These are phyloP conservation scores for Austroboletus niveus DNA, from an alignment of 1,284 basidiomycete genomes.

Conservation along the genomic window DNA sequence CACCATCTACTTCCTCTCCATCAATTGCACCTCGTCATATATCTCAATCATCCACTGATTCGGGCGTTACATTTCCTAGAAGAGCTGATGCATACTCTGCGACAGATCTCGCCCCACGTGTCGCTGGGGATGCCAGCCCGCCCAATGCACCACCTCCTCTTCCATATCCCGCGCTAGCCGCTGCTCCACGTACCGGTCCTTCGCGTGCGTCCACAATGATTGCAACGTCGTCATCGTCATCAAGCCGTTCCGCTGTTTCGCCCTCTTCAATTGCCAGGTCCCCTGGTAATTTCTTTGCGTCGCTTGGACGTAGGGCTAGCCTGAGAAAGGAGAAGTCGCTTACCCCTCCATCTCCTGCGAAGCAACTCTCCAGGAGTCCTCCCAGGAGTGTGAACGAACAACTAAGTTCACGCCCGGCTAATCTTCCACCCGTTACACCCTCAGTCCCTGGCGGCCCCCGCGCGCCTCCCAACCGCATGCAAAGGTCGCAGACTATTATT, in stretches of 20 bases:
- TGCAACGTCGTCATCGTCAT: slow-evolving; percentile 36
- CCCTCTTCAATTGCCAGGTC: slow-evolving; percentile 40
- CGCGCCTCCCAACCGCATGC: slow-evolving; percentile 59
- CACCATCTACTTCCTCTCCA: slow-evolving; percentile 31
- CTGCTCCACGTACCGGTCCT: slow-evolving; percentile 27
- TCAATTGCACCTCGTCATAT: slow-evolving; percentile 57
- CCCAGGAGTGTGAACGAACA: slow-evolving; percentile 34
- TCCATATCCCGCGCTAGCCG: slow-evolving; percentile 69
- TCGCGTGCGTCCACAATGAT: slow-evolving; percentile 31
- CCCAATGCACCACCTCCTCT: slow-evolving; percentile 61
- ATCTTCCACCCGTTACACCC: slow-evolving; percentile 43
- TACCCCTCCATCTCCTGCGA: slow-evolving; percentile 34
- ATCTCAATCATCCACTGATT: slow-evolving; percentile 67
- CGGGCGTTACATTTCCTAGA: slow-evolving; percentile 74
- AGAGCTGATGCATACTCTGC: slow-evolving; percentile 73
- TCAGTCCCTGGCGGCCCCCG: slow-evolving; percentile 74
- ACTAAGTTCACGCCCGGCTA: slow-evolving; percentile 33
- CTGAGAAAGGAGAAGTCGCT: slow-evolving; percentile 40
- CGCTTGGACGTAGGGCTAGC: slow-evolving; percentile 70
- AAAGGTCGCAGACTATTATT: slow-evolving; percentile 67
- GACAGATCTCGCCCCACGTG: slow-evolving; percentile 63
- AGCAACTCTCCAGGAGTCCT: slow-evolving; percentile 44
- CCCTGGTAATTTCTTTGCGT: slow-evolving; percentile 66
- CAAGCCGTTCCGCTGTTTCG: slow-evolving; percentile 24
- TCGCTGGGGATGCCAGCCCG: slow-evolving; percentile 42